Base-by-base conservation (phyloP, 495 filamentous ascomycete genomes). In the Amphirosellinia nigrospora region DNA sequence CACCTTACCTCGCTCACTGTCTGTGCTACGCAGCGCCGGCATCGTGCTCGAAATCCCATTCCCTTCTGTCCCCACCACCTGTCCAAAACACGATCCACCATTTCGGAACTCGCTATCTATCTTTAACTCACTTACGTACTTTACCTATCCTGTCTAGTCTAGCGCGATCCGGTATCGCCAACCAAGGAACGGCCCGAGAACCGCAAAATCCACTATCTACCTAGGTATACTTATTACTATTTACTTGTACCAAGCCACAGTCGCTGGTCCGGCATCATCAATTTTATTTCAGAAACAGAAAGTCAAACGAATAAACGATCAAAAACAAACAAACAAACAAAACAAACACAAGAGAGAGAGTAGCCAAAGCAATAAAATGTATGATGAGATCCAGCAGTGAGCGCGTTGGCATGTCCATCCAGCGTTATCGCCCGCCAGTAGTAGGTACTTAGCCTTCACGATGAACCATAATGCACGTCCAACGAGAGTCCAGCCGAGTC, bases 171-270 rank as follows among this genome's bases (percentile, higher is more conserved):
- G 63, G 30, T 48, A 38, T 65, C 63, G 28, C 63, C 32, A 36
- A 15, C 63, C 46, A 52, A 65, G 63, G 63, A 28, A 65, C 63
- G 63, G 63, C 63, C 63, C 63, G 63, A 65, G 30, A 0, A 53
- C 45, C 26, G 63, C 46, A 8, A 23, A 63, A 63, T 39, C 38
- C 45, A 52, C 21, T 21, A 28, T 21, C 34, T n/a, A n/a, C n/a
- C n/a, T n/a, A n/a, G n/a, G n/a, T n/a, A 39, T 39, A 48, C 23
- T 34, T 28, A 11, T n/a, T 15, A 5, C 43, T 50, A 50, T 19
- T 19, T 64, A 3, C 45, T 19, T 8, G 26, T 38, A 63, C 38
- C 41, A 30, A 11, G 16, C 21, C 15, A 65, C 63, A 65, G 43
- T 43, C 43, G 36, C 23, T 28, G 7, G 28, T 36, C 43, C 36